Evolutionary conservation across 1,284 basidiomycete genomes (phyloP).

Genomic region (Sporisorium graminicola): DNA sequence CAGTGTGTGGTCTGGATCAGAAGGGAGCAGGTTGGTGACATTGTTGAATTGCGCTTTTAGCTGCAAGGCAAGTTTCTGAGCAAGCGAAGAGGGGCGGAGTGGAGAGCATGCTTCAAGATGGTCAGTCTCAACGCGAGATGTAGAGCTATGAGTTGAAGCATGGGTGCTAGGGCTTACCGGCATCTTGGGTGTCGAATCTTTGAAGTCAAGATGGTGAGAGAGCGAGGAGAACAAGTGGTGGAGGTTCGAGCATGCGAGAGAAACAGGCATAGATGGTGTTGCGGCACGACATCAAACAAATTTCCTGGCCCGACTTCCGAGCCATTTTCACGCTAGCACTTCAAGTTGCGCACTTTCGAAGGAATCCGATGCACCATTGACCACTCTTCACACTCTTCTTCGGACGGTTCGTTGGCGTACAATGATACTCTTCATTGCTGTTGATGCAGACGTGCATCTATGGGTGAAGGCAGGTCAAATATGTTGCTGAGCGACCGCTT

Average conservation of each 20-base stretch:
- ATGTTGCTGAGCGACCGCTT: conserved; percentile 30
- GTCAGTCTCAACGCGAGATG: not conserved
- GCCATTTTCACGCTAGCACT: not conserved
- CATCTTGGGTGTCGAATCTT: conserved; percentile 4
- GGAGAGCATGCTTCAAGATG: not conserved
- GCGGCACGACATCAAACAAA: conserved; percentile 13
- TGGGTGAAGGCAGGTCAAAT: conserved; percentile 18
- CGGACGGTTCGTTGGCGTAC: not conserved
- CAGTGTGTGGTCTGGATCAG: conserved; percentile 58
- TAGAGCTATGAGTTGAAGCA: not conserved
- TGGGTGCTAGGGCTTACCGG: conserved; percentile 25
- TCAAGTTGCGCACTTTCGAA: conserved; percentile 24
- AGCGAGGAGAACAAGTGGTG: not conserved
- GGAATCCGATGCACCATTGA: not conserved
- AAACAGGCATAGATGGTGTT: not conserved
- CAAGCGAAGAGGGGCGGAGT: not conserved
- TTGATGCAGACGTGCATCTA: not conserved
- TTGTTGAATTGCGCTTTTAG: conserved; percentile 61
- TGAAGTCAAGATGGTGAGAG: not conserved
- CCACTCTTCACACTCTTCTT: not conserved
- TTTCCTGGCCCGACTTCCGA: conserved; percentile 10
- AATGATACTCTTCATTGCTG: not conserved
- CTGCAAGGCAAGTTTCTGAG: conserved; percentile 58
- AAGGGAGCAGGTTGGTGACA: conserved; percentile 58
- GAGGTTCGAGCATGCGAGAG: not conserved